Conservation (phyloP, 1,284 basidiomycete species). For the Sporisorium reilianum region DNA sequence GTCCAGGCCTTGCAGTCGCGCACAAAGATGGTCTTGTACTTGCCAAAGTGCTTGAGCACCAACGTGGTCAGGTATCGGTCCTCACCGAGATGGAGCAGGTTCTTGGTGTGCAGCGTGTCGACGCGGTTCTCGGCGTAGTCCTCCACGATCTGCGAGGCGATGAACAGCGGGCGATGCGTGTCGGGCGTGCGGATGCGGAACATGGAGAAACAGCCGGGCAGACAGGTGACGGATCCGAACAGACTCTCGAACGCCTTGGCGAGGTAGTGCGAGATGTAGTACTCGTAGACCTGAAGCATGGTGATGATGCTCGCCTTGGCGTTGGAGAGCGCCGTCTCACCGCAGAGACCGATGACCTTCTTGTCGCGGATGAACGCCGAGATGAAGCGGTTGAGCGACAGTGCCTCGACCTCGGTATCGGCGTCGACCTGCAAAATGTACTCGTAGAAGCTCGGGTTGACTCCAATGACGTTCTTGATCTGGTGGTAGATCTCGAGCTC, state of each 20-base stretch:
- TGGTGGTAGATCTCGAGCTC: constrained; percentile 99
- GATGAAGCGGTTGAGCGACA: constrained; percentile 87
- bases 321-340: constrained; percentile 90
- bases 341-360: constrained; percentile 91
- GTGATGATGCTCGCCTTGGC: constrained; percentile 93
- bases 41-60: constrained; percentile 78
- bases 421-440: constrained; percentile 97
- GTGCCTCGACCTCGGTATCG: constrained; percentile 86
- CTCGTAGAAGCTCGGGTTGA: constrained; percentile 98
- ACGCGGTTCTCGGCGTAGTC: constrained; percentile 97
- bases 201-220: constrained; percentile 76
- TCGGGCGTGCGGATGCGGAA: constrained; percentile 68
- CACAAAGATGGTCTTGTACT: constrained; percentile 88
- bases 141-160: constrained; percentile 85
- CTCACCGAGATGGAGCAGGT: constrained; percentile 94
- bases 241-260: constrained; percentile 97
- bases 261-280: constrained; percentile 76
- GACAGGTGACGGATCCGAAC: constrained; percentile 97
- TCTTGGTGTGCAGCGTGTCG: constrained; percentile 90
- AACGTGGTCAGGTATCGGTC: constrained; percentile 97
- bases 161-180: constrained; percentile 69
- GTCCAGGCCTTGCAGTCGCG: constrained; percentile 85
- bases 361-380: constrained; percentile 89
- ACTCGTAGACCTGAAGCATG: constrained; percentile 87
- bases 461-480: constrained; percentile 99